Conservation (phyloP, 495 filamentous ascomycete species). For the Haplographium delicatum region DNA sequence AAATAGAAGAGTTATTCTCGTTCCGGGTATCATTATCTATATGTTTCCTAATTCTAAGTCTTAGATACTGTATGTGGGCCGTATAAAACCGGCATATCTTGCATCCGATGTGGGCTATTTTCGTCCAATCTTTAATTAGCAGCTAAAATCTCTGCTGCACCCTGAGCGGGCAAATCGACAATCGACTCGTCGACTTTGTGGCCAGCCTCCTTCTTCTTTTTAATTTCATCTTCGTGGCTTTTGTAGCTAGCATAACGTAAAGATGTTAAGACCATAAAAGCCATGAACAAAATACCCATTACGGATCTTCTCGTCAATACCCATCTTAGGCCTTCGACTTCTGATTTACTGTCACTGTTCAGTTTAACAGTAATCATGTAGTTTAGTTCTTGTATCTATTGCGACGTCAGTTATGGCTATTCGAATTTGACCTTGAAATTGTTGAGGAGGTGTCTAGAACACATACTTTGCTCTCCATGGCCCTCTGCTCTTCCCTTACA, state of each 20-base stretch:
- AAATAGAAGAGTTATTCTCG: too few relatives aligned
- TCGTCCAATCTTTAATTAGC: conserved; percentile 10
- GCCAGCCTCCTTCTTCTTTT: conserved; percentile 26
- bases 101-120: too few relatives aligned
- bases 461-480: conserved; percentile 65
- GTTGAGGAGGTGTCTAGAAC: background rate
- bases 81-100: too few relatives aligned
- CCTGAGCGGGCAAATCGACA: conserved; percentile 17
- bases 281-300: conserved; percentile 66
- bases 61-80: too few relatives aligned
- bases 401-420: conserved; percentile 23
- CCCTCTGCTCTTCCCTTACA: conserved; percentile 77
- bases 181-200: conserved; percentile 11
- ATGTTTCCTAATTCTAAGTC: too few relatives aligned
- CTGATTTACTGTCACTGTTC: conserved; percentile 79
- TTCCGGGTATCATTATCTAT: too few relatives aligned
- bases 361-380: conserved; percentile 87
- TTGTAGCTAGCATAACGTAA: conserved; percentile 33
- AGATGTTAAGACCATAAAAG: conserved; percentile 44
- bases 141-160: conserved; percentile 23
- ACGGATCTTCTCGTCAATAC: conserved; percentile 82
- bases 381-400: conserved; percentile 81
- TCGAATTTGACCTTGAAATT: background rate
- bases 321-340: conserved; percentile 89
- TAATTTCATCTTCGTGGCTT: conserved; percentile 32